These are phyloP conservation scores for Vishniacozyma victoriae DNA, from an alignment of 768 basidiomycete genomes.

Conservation along the genomic window DNA sequence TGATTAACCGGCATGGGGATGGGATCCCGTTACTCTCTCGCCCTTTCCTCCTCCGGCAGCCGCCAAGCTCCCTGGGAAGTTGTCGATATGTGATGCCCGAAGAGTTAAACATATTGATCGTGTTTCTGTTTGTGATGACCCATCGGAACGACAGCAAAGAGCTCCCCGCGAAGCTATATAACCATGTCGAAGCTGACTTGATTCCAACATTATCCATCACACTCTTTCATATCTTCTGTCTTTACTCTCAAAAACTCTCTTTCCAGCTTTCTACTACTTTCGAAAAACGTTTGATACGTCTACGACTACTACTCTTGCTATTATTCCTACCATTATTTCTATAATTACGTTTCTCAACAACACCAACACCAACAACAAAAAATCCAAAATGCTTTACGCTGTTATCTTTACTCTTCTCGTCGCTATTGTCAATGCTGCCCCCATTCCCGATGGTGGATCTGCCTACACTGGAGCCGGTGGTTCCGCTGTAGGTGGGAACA, in stretches of 20 bases:
- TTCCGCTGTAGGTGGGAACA: conserved; percentile 25
- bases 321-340: conserved; percentile 1
- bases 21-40: too few species aligned
- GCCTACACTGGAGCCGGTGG: conserved; percentile 37
- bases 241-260: not conserved
- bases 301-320: conserved; percentile 4
- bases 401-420: conserved; percentile 21
- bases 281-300: not conserved
- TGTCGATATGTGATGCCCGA: too few species aligned
- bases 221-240: not conserved
- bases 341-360: not conserved
- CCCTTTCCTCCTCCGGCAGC: too few species aligned
- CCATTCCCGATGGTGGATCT: conserved; percentile 21
- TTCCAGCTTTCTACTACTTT: conserved; percentile 6
- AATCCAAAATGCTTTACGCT: conserved; percentile 27
- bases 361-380: not conserved
- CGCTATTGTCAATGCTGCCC: conserved; percentile 13
- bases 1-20: too few species aligned
- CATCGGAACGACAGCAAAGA: too few species aligned
- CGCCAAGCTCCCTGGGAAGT: too few species aligned
- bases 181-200: not conserved
- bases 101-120: too few species aligned
- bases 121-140: too few species aligned
- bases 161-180: too few species aligned
- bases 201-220: conserved; percentile 3